phyloP scores from a whole-genome alignment of 176 grass and related monocot species.

The Carex pumila region DNA sequence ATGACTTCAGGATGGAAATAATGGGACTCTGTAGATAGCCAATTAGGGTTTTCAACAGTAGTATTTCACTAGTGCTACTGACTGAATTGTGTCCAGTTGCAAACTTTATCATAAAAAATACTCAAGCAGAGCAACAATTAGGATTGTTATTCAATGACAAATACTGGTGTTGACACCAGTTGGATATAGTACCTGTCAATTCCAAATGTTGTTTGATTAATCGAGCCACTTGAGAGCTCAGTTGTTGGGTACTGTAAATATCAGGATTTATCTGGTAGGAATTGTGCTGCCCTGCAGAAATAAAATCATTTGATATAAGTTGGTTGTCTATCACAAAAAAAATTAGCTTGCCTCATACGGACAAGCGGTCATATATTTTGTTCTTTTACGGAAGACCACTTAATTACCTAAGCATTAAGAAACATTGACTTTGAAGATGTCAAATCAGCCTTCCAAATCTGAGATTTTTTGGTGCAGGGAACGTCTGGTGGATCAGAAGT shows the following conservation, averaged over 20 bases:
- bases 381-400: not conserved
- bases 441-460: not conserved
- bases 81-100: not conserved
- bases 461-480: conserved; percentile 26
- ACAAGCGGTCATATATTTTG: not conserved
- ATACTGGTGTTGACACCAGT: not conserved
- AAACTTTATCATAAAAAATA: not conserved
- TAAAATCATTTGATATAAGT: not conserved
- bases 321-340: not conserved
- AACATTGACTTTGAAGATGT: not conserved
- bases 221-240: not conserved
- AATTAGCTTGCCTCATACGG: not conserved
- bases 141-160: not conserved
- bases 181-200: not conserved
- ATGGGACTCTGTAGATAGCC: not conserved
- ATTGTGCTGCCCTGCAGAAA: not conserved
- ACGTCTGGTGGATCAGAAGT: not conserved
- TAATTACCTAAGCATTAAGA: not conserved
- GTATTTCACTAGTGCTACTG: not conserved
- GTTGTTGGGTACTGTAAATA: not conserved
- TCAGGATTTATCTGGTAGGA: not conserved
- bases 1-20: not conserved
- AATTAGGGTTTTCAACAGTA: not conserved
- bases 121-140: not conserved
- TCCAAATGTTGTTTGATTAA: not conserved